Percentiles rank a stretch among this genome's conserved stretches.
Conservation (phyloP, 148 eudicot genomes). For the Nyssa sinensis region DNA sequence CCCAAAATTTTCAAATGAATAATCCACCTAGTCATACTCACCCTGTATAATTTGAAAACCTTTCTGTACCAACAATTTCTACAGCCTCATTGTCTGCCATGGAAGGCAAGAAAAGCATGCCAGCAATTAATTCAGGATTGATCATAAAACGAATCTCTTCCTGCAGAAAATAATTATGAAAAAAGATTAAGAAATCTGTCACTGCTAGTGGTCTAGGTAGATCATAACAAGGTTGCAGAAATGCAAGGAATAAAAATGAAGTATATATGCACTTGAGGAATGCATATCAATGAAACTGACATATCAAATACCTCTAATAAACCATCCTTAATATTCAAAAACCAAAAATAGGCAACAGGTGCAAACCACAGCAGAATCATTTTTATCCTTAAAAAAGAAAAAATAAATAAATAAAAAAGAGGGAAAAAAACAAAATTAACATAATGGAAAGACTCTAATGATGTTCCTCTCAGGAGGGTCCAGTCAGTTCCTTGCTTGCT, state of each 20-base stretch:
- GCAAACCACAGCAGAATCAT: too few species aligned
- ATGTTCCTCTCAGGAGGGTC: too few species aligned
- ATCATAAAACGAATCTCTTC: conserved; percentile 99
- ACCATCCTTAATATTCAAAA: too few species aligned
- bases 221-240: neutral
- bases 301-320: too few species aligned
- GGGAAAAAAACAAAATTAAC: too few species aligned
- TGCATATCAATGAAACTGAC: neutral
- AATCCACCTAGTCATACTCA: conserved; percentile 27
- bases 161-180: conserved; percentile 33
- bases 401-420: too few species aligned
- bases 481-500: too few species aligned
- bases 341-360: too few species aligned
- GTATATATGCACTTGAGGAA: too few species aligned
- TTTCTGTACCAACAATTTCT: conserved; percentile 82
- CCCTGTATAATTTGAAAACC: conserved; percentile 89
- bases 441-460: too few species aligned
- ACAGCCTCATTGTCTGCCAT: conserved; percentile 97
- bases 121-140: conserved; percentile 89
- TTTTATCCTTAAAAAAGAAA: too few species aligned
- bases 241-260: too few species aligned
- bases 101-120: conserved; percentile 92
- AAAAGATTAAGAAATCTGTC: conserved; percentile 2
- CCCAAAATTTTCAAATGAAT: neutral
- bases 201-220: neutral